phyloP scores from a whole-genome alignment of 148 eudicot species.

The Polygonum maritimum region DNA sequence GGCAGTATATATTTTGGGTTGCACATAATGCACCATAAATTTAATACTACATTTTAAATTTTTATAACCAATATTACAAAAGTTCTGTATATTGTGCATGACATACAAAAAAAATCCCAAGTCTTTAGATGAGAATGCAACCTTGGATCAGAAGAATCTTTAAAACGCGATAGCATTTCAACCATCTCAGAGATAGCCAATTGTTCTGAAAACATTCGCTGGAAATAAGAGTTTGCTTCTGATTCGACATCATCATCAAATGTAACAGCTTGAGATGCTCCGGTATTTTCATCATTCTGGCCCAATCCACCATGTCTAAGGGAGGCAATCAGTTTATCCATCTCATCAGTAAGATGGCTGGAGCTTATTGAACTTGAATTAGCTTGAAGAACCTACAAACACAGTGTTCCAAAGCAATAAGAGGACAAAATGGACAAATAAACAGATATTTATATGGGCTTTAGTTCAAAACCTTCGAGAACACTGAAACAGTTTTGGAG shows the following conservation, averaged over 20 bases:
- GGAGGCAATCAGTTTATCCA: slow-evolving; percentile 47
- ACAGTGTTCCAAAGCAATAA: not conserved
- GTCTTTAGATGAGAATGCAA: slow-evolving; percentile 16
- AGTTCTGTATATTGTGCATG: too few species aligned
- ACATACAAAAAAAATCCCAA: too few species aligned
- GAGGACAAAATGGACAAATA: not conserved
- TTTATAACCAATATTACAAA: too few species aligned
- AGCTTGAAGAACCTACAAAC: slow-evolving; percentile 70
- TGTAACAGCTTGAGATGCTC: slow-evolving; percentile 33
- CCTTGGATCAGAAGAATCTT: slow-evolving; percentile 81
- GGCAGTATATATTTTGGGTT: too few species aligned
- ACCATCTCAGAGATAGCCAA: slow-evolving; percentile 67
- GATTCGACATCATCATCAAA: slow-evolving; percentile 66
- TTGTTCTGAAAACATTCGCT: slow-evolving; percentile 79
- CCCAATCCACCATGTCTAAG: slow-evolving; percentile 32
- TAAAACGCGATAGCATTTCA: slow-evolving; percentile 79
- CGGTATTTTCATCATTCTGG: slow-evolving; percentile 36
- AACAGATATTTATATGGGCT: not conserved
- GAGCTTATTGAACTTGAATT: slow-evolving; percentile 38
- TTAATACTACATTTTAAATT: too few species aligned
- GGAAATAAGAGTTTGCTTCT: slow-evolving; percentile 85
- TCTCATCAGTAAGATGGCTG: slow-evolving; percentile 48
- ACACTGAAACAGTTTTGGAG: slow-evolving; percentile 38
- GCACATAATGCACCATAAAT: too few species aligned
- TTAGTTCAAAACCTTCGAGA: slow-evolving; percentile 56